Evolutionary conservation across 108 stramenopile species (phyloP).

Genomic region (Bacterosira constricta): DNA sequence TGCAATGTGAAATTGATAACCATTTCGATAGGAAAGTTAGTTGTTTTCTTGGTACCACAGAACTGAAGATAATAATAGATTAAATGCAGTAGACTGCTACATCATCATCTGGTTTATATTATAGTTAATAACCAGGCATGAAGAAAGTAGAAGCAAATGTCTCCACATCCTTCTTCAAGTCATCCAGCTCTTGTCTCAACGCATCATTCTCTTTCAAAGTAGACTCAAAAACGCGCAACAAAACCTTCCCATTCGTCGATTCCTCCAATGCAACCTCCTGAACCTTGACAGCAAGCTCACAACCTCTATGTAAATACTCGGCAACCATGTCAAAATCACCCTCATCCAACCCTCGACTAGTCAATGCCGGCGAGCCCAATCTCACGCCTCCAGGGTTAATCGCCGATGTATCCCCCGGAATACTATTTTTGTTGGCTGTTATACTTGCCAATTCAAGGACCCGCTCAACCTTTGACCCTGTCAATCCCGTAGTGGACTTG

Average conservation of each 20-base stretch:
- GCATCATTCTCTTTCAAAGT: constrained; percentile 48
- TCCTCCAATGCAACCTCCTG: constrained; percentile 67
- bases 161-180: constrained; percentile 70
- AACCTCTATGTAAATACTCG: constrained; percentile 93
- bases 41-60: no score
- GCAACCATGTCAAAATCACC: constrained; percentile 95
- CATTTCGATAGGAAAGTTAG: no score
- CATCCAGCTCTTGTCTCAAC: constrained; percentile 50
- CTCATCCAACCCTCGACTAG: constrained; percentile 88
- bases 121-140: constrained; percentile 81
- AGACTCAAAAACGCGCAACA: constrained; percentile 79
- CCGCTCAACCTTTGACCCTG: constrained; percentile 97
- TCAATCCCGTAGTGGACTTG: constrained; percentile 85
- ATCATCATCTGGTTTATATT: no score
- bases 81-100: no score
- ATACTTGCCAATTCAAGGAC: constrained; percentile 94
- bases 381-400: constrained; percentile 99
- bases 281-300: constrained; percentile 79
- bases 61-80: no score
- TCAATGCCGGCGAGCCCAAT: constrained; percentile 94
- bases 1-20: no score
- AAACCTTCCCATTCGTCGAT: constrained; percentile 70
- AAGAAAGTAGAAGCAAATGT: constrained; percentile 68
- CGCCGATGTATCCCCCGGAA: constrained; percentile 96
- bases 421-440: constrained; percentile 99